Base-by-base conservation (phyloP, 148 eudicot genomes). In the Suaeda aralocaspica region DNA sequence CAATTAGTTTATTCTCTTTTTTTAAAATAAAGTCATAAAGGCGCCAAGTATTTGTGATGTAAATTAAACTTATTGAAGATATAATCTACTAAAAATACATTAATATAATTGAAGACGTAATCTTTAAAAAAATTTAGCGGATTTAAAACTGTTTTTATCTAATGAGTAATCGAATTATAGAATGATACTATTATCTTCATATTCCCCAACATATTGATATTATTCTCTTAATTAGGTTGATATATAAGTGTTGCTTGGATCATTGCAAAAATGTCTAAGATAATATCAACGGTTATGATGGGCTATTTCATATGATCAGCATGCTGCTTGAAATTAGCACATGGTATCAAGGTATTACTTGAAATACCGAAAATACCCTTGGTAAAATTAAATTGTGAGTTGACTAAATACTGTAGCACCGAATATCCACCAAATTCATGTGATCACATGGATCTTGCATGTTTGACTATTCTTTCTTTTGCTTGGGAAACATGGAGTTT, bases 391-490 rank as follows among this genome's bases (percentile, higher is more conserved):
- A 31, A 30, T 50, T 34, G 42, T 24, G 50, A 71, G 74, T 71
- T 61, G 74, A 61, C 68, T 49, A 49, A 28, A 33, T 19, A 16
- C 12, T 63, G 41, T 70, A 56, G 28, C 72, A 76, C 62, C 72
- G 73, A 68, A 53, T 56, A 61, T 45, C 31, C 34, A 66, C 73
- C 36, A 55, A 41, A 63, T 70, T 76, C 79, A 76, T 76, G 75
- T 76, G 79, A 70, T 70, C 79, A 76, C 79, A 64, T 76, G 79
- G 55, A 55, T 45, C 61, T 64, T 28, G 58, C 74, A 69, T 69
- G 39, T 69, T 64, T 76, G 78, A 53, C 74, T 69, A 57, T 72
- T 71, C 57, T 71, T 71, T 55, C 63, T 59, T 49, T 74, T 64
- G 14, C 36, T 41, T 41, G 44, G 66, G 29, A 34, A 60, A 68